These are phyloP conservation scores for Penicillium frequentans DNA, from an alignment of 2,329 filamentous ascomycete genomes.

Conservation along the genomic window DNA sequence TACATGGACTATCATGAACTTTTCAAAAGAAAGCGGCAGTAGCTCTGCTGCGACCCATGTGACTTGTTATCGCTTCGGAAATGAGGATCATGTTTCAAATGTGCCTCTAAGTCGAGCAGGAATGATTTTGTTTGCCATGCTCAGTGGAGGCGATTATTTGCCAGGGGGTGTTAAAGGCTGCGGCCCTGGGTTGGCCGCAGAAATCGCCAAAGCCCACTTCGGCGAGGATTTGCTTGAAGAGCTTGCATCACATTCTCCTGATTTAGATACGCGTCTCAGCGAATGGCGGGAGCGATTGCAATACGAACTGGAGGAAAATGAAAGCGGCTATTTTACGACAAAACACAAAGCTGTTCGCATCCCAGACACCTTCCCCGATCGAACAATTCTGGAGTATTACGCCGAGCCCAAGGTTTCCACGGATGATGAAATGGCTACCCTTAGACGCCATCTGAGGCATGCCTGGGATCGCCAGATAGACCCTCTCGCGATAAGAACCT, in stretches of 20 bases:
- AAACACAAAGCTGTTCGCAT: constrained; percentile 73
- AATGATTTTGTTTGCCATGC: constrained; percentile 90
- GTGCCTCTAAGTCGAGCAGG: constrained; percentile 70
- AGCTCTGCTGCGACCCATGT: constrained; percentile 72
- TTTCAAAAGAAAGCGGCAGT: constrained; percentile 70
- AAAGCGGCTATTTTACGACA: constrained; percentile 74
- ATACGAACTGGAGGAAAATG: constrained; percentile 79
- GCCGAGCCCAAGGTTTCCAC: constrained; percentile 81
- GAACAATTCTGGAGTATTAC: constrained; percentile 80
- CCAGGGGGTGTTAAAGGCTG: constrained; percentile 85
- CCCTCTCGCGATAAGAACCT: constrained; percentile 66
- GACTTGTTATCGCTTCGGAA: constrained; percentile 67
- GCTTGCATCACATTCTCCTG: constrained; percentile 55
- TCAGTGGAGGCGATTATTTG: constrained; percentile 94
- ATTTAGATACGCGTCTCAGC: constrained; percentile 43
- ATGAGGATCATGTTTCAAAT: constrained; percentile 24
- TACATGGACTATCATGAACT: constrained; percentile 73
- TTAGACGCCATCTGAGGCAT: constrained; percentile 52
- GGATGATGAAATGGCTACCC: constrained; percentile 53
- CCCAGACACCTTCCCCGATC: constrained; percentile 77
- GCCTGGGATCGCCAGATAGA: constrained; percentile 66
- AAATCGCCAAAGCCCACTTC: constrained; percentile 86
- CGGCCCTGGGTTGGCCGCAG: constrained; percentile 82
- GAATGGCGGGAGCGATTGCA: constrained; percentile 72
- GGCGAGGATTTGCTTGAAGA: constrained; percentile 65